Evolutionary conservation across 163 green algal genomes (phyloP), one percentile per base, ranked within the genome.

Genomic region (Scenedesmus sp.): DNA sequence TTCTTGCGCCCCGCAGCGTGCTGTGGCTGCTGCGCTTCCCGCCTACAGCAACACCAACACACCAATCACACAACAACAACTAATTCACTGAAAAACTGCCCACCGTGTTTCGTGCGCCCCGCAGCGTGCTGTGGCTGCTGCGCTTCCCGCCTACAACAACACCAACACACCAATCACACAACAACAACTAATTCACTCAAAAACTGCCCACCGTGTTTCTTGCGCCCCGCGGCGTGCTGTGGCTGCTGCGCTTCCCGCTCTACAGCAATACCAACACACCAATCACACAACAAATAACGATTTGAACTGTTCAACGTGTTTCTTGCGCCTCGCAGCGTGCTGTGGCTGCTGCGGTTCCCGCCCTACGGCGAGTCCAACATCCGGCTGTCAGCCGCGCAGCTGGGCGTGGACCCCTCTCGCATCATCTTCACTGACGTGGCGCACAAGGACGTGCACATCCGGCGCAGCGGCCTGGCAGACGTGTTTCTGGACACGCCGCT

Each of bases 371-470:
- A 97, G 96, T 76, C 79, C 13, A 96, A 95, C 76, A 96, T 97
- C 81, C 93, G 95, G 10, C 77, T 89, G 57, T 91, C 96, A 89
- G 96, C 96, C 13, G 92, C 93, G 0, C 82, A 84, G 2, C 88
- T 88, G 0, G 97, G 97, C 60, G 70, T 99, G 2, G 94, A 96
- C 77, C 90, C 93, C 9, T 87, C 88, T 46, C 94, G 97, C 76
- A 96, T 99, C 92, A 96, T 99, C 67, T 99, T 99, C 95, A 98
- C 97, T 0, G 97, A 99, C 84, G 97, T 99, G 1, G 97, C 97
- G 12, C 89, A 93, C 83, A 99, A 98, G 95, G 94, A 96, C n/a
- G 23, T 97, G 54, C 97, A 99, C 95, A 97, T 99, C 84, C 85
- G 90, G n/a, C 96, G 97, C 81, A 95, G 89, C 88, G 95, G 95